phyloP scores from a whole-genome alignment of 768 basidiomycete species.

The Glaciozyma antarctica region DNA sequence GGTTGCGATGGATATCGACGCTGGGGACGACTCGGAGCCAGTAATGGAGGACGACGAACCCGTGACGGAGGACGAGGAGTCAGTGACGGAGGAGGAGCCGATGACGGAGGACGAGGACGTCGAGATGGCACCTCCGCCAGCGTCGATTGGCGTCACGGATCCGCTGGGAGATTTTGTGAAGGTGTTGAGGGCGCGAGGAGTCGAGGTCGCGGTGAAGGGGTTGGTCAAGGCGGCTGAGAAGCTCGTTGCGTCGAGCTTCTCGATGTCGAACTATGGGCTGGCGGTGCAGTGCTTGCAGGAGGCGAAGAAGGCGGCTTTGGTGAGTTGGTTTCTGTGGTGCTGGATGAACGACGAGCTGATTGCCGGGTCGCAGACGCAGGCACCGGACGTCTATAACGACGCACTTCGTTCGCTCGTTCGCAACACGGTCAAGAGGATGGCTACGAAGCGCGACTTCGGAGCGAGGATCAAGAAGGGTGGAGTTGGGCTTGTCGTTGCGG shows the following conservation, averaged over 20 bases:
- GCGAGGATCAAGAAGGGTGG: not conserved
- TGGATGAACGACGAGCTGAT: not conserved
- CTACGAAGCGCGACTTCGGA: not conserved
- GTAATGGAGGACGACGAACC: slow-evolving; percentile 41
- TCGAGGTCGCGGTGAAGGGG: slow-evolving; percentile 59
- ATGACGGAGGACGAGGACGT: slow-evolving; percentile 6
- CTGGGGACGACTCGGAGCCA: slow-evolving; percentile 34
- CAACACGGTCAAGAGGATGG: not conserved
- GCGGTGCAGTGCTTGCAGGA: slow-evolving; percentile 62
- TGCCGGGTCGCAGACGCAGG: not conserved
- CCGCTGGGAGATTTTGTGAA: not conserved
- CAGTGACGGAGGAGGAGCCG: slow-evolving; percentile 16
- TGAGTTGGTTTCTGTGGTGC: slow-evolving; percentile 36
- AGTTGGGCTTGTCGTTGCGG: not conserved
- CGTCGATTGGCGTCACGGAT: too few relatives aligned
- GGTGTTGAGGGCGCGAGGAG: slow-evolving; percentile 62
- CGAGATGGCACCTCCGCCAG: not conserved
- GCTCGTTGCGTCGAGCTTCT: slow-evolving; percentile 44
- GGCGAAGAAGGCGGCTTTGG: slow-evolving; percentile 59
- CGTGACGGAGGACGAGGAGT: slow-evolving; percentile 29
- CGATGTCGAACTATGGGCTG: slow-evolving; percentile 55
- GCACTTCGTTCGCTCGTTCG: not conserved
- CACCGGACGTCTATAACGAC: not conserved
- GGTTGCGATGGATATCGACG: slow-evolving; percentile 39
- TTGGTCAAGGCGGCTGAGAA: slow-evolving; percentile 57